Conservation (phyloP, 805 yeast species). For the Candida corydali region DNA sequence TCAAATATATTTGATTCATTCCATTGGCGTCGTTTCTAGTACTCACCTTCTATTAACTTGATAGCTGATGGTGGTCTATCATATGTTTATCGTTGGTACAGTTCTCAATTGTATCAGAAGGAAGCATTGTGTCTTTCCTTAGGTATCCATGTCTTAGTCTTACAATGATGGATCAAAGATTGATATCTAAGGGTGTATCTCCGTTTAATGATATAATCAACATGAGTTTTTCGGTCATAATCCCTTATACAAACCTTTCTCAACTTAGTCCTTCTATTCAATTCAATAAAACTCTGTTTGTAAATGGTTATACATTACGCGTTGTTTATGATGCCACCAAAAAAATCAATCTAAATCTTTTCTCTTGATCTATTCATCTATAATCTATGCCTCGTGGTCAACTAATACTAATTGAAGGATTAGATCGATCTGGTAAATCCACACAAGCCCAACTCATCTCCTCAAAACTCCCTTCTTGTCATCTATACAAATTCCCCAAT, state of each 20-base stretch:
- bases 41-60: constrained; percentile 13
- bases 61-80: constrained; percentile 14
- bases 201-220: constrained; percentile 41
- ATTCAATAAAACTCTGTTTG: too few species aligned
- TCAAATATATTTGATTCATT: constrained; percentile 12
- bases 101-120: constrained; percentile 2
- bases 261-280: too few species aligned
- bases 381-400: constrained; percentile 48
- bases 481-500: constrained; percentile 79
- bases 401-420: constrained; percentile 82
- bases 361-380: background rate
- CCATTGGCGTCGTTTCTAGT: constrained; percentile 17
- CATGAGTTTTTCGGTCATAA: constrained; percentile 50
- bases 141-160: constrained; percentile 1
- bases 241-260: constrained; percentile 45
- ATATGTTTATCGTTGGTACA: constrained; percentile 1
- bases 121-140: constrained; percentile 7
- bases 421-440: constrained; percentile 92
- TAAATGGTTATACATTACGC: too few species aligned
- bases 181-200: constrained; percentile 42
- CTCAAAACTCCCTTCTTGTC: constrained; percentile 16
- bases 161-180: constrained; percentile 11
- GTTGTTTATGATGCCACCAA: too few species aligned
- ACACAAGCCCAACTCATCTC: constrained; percentile 58
- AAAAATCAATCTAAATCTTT: too few species aligned